Evolutionary conservation across 495 filamentous ascomycete species (phyloP).

Genomic region (Neurospora intermedia): DNA sequence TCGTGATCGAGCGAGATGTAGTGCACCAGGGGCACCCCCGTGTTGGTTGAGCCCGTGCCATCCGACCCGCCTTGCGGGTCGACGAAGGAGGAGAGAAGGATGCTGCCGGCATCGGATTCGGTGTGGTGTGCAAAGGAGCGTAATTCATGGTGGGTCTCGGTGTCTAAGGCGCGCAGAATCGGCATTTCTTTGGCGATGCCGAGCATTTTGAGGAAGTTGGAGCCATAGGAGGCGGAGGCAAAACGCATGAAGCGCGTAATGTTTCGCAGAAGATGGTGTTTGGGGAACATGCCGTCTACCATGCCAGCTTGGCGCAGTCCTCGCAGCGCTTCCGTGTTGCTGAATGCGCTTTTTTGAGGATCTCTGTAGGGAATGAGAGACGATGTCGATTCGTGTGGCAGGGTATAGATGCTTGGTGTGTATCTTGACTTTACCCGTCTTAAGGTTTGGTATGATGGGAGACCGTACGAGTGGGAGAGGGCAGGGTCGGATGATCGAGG

Average conservation of each 20-base stretch:
- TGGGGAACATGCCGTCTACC: constrained; percentile 55
- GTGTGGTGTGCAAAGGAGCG: constrained; percentile 64
- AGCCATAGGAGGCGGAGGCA: constrained; percentile 66
- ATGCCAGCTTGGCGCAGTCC: constrained; percentile 45
- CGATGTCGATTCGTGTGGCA: constrained; percentile 53
- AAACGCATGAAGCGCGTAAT: constrained; percentile 68
- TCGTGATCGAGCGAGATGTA: constrained; percentile 70
- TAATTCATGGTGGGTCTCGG: constrained; percentile 51
- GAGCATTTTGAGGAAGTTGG: constrained; percentile 59
- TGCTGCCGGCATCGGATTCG: constrained; percentile 52
- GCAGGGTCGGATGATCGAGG: neutral
- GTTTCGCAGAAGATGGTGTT: constrained; percentile 56
- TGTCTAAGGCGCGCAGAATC: constrained; percentile 31
- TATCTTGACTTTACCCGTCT: constrained; percentile 14
- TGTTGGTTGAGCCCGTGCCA: constrained; percentile 56
- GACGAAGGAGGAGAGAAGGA: constrained; percentile 65
- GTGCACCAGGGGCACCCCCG: constrained; percentile 68
- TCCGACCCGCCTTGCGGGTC: constrained; percentile 68
- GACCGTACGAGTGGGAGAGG: neutral
- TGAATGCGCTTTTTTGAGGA: constrained; percentile 42
- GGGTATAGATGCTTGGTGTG: constrained; percentile 57
- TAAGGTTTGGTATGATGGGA: neutral
- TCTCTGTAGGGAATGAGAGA: constrained; percentile 52
- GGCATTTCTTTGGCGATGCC: constrained; percentile 47
- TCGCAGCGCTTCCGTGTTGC: constrained; percentile 43